Evolutionary conservation across 306 rosid species (phyloP).

Genomic region (Mimosa pudica): DNA sequence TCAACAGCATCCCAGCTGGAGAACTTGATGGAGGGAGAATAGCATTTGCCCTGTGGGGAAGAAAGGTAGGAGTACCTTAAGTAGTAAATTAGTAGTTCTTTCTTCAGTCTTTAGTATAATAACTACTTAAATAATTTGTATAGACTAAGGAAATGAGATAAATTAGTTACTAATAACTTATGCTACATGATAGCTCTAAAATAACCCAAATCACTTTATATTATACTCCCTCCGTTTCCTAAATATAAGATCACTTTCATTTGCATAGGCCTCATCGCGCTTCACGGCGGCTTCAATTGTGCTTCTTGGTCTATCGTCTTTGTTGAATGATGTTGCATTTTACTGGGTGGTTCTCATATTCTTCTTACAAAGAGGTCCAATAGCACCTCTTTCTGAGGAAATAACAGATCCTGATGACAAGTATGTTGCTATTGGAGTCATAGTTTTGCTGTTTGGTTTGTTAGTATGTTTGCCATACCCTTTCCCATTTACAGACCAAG

Average conservation of each 20-base stretch:
- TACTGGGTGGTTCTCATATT: slow-evolving; percentile 93
- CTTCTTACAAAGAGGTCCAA: slow-evolving; percentile 95
- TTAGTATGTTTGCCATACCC: slow-evolving; percentile 96
- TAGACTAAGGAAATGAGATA: too few species aligned
- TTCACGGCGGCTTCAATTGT: slow-evolving; percentile 72
- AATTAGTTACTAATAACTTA: too few species aligned
- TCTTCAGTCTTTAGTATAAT: too few species aligned
- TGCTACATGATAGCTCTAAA: too few species aligned
- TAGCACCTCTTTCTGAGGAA: slow-evolving; percentile 94
- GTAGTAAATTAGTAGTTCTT: not conserved
- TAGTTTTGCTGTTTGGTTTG: slow-evolving; percentile 86
- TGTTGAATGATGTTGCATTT: slow-evolving; percentile 88
- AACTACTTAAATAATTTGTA: too few species aligned
- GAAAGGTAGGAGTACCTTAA: slow-evolving; percentile 66
- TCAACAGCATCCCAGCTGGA: slow-evolving; percentile 97
- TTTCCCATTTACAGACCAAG: slow-evolving; percentile 77
- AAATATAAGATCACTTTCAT: not conserved
- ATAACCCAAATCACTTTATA: too few species aligned
- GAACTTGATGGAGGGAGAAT: slow-evolving; percentile 98
- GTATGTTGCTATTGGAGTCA: slow-evolving; percentile 75
- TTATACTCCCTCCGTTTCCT: too few species aligned
- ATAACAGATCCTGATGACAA: slow-evolving; percentile 77
- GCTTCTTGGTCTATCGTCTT: slow-evolving; percentile 76
- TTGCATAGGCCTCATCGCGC: slow-evolving; percentile 78
- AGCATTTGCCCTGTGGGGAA: slow-evolving; percentile 89